Evolutionary conservation across 768 basidiomycete genomes (phyloP).

Genomic region (Lentinula guzmanii): DNA sequence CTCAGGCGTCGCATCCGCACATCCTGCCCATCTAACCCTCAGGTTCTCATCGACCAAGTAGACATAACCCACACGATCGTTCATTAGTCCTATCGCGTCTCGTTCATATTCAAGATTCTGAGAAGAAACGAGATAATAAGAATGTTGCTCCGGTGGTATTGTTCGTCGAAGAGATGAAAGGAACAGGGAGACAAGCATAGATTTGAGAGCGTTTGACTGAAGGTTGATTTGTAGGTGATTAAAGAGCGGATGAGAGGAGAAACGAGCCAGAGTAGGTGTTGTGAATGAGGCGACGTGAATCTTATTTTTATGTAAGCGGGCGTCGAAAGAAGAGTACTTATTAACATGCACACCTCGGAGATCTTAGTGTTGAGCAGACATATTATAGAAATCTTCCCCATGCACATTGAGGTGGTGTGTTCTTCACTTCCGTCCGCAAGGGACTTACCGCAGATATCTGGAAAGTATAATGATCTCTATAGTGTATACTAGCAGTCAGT

Average conservation of each 20-base stretch:
- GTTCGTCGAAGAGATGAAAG: conserved; percentile 62
- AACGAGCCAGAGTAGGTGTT: conserved; percentile 46
- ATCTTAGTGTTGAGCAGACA: conserved; percentile 81
- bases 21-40: conserved; percentile 89
- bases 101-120: conserved; percentile 85
- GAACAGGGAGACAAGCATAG: conserved; percentile 83
- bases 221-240: conserved; percentile 85
- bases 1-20: conserved; percentile 73
- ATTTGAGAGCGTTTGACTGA: conserved; percentile 91
- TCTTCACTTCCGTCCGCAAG: conserved; percentile 48
- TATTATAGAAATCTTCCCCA: conserved; percentile 72
- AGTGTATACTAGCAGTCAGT: not conserved
- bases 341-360: conserved; percentile 61
- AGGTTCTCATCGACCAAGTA: conserved; percentile 83
- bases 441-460: conserved; percentile 73
- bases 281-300: conserved; percentile 74
- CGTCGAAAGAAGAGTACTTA: not conserved
- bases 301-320: conserved; percentile 29
- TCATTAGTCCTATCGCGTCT: conserved; percentile 81
- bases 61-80: conserved; percentile 88
- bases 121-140: conserved; percentile 72
- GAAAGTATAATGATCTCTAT: conserved; percentile 90
- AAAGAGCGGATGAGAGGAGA: conserved; percentile 50
- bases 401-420: conserved; percentile 75
- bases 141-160: conserved; percentile 58